Base-by-base conservation (phyloP, 2,329 filamentous ascomycete genomes). In the Nemania bipapillata region DNA sequence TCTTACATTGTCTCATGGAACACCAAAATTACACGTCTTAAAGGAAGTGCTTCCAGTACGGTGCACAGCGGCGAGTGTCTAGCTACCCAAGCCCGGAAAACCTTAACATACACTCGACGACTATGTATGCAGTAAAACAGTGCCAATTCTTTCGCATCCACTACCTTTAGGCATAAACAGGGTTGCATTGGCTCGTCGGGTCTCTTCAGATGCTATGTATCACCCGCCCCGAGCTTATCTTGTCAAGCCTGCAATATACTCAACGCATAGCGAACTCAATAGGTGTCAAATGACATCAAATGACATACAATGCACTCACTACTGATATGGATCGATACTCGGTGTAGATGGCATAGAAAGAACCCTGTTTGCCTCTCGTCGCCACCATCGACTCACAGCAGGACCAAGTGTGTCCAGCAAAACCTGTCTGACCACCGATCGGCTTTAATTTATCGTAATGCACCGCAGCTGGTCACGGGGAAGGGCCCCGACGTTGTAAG, bases 401-500 rank as follows among this genome's bases (percentile, higher is more conserved):
- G 32, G 40, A 35, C 57, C 50, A 40, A 56, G 40, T 45, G 11
- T 20, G 20, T 49, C 12, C 45, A 58, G 30, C 40, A 6, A n/a
- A n/a, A 32, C 12, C 3, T 52, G 54, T 64, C 68, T 70, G 57
- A 65, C 68, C 65, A 63, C 61, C 60, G 45, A 54, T 63, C 60
- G 64, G 60, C 65, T 64, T 53, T 68, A 68, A 70, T 65, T 37
- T 67, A 65, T 52, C 24, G 50, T 50, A 42, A 50, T 53, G 47
- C 42, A 17, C 65, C 45, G 45, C 64, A 42, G 53, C 35, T 62
- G 30, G 52, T 62, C 47, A 62, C 52, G 52, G 52, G 62, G 56
- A 55, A 65, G 45, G 17, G 37, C 28, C 42, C 64, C 57, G 61
- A 24, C 55, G n/a, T 30, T 45, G 50, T 60, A 50, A 35, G 50